A percentile compares a stretch with the other conserved stretches of the same genome.
Conservation (phyloP, 2,329 filamentous ascomycete genomes). For the Monosporascus sp. region DNA sequence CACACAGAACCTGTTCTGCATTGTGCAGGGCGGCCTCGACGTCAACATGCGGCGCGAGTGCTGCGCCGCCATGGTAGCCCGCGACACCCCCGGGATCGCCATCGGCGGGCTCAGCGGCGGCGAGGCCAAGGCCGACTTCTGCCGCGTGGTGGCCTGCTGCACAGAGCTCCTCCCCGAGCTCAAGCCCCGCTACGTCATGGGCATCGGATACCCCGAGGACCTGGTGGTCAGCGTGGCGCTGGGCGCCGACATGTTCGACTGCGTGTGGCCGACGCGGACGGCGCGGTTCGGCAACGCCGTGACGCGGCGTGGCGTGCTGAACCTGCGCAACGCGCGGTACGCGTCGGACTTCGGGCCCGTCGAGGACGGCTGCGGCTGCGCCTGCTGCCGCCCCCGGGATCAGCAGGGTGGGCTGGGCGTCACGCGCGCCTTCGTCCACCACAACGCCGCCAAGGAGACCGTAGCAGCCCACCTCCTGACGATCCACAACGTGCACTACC, state of each 20-base stretch:
- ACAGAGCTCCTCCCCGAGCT: conserved; percentile 77
- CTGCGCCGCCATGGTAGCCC: conserved; percentile 77
- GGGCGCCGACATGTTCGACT: conserved; percentile 99
- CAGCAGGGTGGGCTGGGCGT: conserved; percentile 70
- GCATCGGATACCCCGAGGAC: conserved; percentile 95
- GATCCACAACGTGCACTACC: conserved; percentile 93
- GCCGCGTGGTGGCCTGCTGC: conserved; percentile 81
- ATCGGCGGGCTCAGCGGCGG: conserved; percentile 93
- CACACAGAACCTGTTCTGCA: conserved; percentile 92
- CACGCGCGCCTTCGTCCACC: conserved; percentile 84
- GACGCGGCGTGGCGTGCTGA: conserved; percentile 74
- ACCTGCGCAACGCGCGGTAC: conserved; percentile 71
- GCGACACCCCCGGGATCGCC: conserved; percentile 91
- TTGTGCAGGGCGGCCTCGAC: conserved; percentile 94
- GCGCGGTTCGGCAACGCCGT: conserved; percentile 95
- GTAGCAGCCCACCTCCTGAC: conserved; percentile 80
- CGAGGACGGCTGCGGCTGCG: conserved; percentile 76
- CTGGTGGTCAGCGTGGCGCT: conserved; percentile 88
- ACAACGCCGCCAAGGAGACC: conserved; percentile 90
- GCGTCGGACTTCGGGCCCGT: conserved; percentile 77
- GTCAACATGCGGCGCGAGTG: conserved; percentile 80
- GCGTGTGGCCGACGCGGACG: conserved; percentile 95
- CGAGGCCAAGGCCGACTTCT: conserved; percentile 90
- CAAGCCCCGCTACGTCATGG: conserved; percentile 99
- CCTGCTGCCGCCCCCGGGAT: conserved; percentile 67